Evolutionary conservation across 495 filamentous ascomycete genomes (phyloP).

Genomic region (Thermochaetoides thermophila): DNA sequence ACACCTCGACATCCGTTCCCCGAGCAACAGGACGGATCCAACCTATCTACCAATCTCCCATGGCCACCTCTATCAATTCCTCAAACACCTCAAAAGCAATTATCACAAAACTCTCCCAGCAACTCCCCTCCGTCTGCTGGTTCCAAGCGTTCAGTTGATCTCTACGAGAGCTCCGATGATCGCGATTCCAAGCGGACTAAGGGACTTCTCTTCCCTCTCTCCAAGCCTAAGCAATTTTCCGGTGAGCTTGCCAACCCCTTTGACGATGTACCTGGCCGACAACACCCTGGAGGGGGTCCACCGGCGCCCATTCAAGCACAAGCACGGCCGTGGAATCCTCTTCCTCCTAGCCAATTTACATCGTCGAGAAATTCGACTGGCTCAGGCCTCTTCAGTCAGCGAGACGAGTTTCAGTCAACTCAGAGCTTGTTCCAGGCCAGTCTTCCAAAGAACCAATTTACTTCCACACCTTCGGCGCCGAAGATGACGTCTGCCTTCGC

Average conservation of each 20-base stretch:
- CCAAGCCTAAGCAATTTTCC: no score
- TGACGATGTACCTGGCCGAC: constrained; percentile 11
- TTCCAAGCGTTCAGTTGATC: constrained; percentile 9
- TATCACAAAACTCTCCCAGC: no score
- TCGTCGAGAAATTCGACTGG: no score
- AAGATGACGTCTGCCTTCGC: neutral
- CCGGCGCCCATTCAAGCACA: no score
- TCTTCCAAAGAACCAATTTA: neutral
- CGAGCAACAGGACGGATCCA: no score
- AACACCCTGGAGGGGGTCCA: neutral
- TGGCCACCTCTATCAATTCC: no score
- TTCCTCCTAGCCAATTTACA: no score
- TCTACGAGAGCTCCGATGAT: neutral
- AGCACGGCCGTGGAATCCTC: no score
- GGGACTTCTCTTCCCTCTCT: neutral
- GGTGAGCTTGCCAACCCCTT: constrained; percentile 6
- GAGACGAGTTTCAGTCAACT: constrained; percentile 7
- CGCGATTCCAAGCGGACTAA: constrained; percentile 5
- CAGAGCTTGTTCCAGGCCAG: constrained; percentile 17
- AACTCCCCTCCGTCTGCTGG: neutral
- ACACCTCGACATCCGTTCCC: no score
- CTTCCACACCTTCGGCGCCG: neutral
- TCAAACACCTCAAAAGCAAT: no score
- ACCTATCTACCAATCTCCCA: no score
- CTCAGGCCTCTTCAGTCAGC: constrained; percentile 15